Base-by-base conservation (phyloP, 495 filamentous ascomycete genomes). In the Achaetomiella virescens region DNA sequence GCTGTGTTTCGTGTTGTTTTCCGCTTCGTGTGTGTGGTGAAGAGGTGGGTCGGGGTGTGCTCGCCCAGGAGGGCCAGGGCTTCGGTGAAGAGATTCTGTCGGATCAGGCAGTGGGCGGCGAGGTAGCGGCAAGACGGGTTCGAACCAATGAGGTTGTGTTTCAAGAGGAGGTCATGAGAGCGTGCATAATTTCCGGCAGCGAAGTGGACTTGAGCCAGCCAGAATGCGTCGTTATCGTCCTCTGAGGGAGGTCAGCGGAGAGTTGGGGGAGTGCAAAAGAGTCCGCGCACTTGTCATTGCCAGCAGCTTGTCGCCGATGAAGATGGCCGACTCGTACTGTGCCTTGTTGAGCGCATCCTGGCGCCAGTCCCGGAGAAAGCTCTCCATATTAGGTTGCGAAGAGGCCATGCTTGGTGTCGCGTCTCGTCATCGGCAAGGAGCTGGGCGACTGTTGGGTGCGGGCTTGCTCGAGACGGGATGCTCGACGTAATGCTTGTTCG, bases 321-420 rank as follows among this genome's bases (percentile, higher is more conserved):
- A 97, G 65, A 97, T 90, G 48, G 95, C 95, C 10, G 93, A 84
- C 45, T 97, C 92, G 70, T 95, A 89, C 65, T 99, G 91, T 52
- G 93, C 86, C 67, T 93, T 95, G 69, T 92, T 89, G 58, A 92
- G 71, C 55, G 91, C 90, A 76, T 97, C 89, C 72, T 95, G 87
- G 57, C 90, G 80, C 93, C 93, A 99, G 60, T 85, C 85, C 57
- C 90, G 84, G 48, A 99, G 81, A 62, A 90, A 96, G 52, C 83
- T 81, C 78, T 97, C 89, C 93, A 97, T 97, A 40, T 54, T 67
- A 3, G 61, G 56, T 44, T 65, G 59, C 22, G 62, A 60, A 10
- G 64, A 66, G 15, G 40, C 53, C 59, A 66, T 66, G 15, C 25
- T 46, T 35, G 29, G n/a, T 5, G 0, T n/a, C n/a, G 10, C 9